Base-by-base conservation (phyloP, 164 flowering plant species). In the Umbilicus rupestris region DNA sequence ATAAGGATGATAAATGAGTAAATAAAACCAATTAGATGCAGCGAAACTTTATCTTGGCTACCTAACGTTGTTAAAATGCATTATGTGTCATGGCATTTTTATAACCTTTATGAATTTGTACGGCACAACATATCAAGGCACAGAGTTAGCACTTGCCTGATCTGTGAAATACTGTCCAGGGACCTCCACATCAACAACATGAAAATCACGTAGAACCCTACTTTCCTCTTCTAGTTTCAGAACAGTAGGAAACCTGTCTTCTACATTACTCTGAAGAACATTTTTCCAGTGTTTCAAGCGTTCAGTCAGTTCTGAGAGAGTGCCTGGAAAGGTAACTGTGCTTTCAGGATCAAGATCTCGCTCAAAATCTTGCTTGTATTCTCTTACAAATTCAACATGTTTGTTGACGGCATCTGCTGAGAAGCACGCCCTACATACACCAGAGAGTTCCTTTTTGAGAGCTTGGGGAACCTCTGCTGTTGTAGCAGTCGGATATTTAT, bases 391-490 rank as follows among this genome's bases (percentile, higher is more conserved):
- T 64, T 92, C 99, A 70, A 92, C 93, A 78, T 95, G 97, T 83
- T 94, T 94, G 83, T 86, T 94, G 66, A 91, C 88, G 68, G 97
- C 97, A 87, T 94, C 99, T 22, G 92, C 89, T 19, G 99, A 94
- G 71, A 94, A 94, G 76, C 99, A 94, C 69, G 99, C 99, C 73
- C 87, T 84, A 76, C 99, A 94, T 70, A 94, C 99, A 66, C 97
- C 97, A 66, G 97, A 91, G 33, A 94, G 94, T 87, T 94, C 99
- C 75, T 94, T 94, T 80, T 91, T 94, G 59, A 94, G 89, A 77
- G 99, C 84, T 28, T 83, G 96, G 37, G 99, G 99, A 75, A 94
- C 99, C 79, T 94, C 99, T 1, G 93, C 96, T 14, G 96, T 94
- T 46, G 97, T 94, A 41, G 96, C 96, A 73, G 97, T 91, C n/a